These are phyloP conservation scores for Poa annua DNA, from an alignment of 176 grass and related monocot genomes.

Conservation along the genomic window DNA sequence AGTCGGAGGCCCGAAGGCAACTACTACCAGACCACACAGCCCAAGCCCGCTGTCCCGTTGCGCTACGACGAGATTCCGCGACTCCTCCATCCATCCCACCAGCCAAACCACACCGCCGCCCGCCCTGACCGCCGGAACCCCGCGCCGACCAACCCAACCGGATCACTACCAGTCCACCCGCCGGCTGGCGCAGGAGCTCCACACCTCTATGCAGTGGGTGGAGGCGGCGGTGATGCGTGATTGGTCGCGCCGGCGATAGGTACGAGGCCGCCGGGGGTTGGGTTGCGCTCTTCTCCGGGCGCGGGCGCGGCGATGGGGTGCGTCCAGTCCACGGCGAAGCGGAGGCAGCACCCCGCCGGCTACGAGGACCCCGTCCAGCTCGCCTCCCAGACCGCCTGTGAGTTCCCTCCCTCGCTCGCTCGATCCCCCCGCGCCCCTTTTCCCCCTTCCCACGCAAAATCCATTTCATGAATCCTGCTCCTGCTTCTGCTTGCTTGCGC, in stretches of 20 bases:
- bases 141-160: not conserved
- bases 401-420: slow-evolving; percentile 39
- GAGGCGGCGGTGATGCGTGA: slow-evolving; percentile 23
- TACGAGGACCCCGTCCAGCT: slow-evolving; percentile 86
- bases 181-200: not conserved
- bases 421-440: not conserved
- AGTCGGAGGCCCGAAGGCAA: not conserved
- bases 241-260: slow-evolving; percentile 18
- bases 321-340: slow-evolving; percentile 61
- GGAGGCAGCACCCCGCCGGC: slow-evolving; percentile 67
- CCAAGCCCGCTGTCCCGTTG: not conserved
- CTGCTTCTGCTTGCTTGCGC: not conserved
- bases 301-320: slow-evolving; percentile 61
- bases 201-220: slow-evolving; percentile 16
- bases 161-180: not conserved
- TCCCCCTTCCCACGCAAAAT: not conserved
- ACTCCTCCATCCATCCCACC: not conserved
- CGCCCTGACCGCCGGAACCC: slow-evolving; percentile 11
- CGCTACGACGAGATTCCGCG: slow-evolving; percentile 13
- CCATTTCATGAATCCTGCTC: not conserved
- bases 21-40: not conserved
- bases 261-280: not conserved
- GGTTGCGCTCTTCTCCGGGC: not conserved
- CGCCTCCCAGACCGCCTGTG: slow-evolving; percentile 81
- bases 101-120: not conserved